Evolutionary conservation across 2,329 filamentous ascomycete species (phyloP), one percentile per base, ranked within the genome.

Genomic region (Penicillium olsonii): DNA sequence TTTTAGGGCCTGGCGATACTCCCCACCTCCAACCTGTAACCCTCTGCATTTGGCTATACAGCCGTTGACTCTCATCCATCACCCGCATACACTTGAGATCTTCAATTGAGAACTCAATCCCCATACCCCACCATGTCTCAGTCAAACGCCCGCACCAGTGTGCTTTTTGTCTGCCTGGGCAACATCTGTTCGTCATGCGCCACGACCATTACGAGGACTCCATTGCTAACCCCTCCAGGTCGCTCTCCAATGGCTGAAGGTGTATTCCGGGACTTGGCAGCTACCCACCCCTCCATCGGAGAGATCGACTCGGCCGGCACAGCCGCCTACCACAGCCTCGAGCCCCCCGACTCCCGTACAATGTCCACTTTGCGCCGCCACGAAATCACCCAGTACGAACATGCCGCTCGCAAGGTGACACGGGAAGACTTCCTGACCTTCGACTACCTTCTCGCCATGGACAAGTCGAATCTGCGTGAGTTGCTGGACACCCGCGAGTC

Each of bases 391-490:
- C 79, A 87, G 52, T 96, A 95, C 71, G 75, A 78, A 10, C 91
- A 96, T 71, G 75, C 77, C 2, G 92, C 90, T 17, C 84, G 91
- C 44, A 87, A 88, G 69, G 85, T 95, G 68, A 68, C 72, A 69
- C 71, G 78, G 1, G 79, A 81, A 43, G 94, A 99, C 71, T 95
- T 97, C 62, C 76, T 84, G 48, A 79, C 81, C 14, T 97, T 96
- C 65, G 90, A 97, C 71, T 97, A 95, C 73, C 85, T 99, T 52
- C 85, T 99, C 49, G 92, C 89, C 53, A 99, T 99, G 94, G 94
- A 99, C 68, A 78, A 83, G 41, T 83, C 84, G 38, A 97, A 97
- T 68, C 76, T 95, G 37, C 77, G 79, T 8, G 83, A 95, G 64
- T 73, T 95, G 50, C 69, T 84, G 62, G 77, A 83, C 51, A 77